Percentiles rank a stretch among this genome's conserved stretches.
phyloP scores from a whole-genome alignment of 371 early-diverging fungal species.

The Furculomyces boomerangus region DNA sequence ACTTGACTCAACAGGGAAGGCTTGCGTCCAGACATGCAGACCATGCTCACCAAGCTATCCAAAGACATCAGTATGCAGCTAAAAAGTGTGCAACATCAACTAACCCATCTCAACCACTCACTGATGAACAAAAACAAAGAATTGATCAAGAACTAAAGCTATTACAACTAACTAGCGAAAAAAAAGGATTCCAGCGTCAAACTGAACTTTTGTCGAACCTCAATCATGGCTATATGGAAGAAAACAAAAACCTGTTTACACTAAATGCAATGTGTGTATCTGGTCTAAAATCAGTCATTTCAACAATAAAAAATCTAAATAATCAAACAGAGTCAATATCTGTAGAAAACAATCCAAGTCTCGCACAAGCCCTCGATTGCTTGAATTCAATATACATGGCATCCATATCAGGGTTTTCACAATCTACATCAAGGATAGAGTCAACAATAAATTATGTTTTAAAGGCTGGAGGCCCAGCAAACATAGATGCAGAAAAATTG shows the following conservation, averaged over 20 bases:
- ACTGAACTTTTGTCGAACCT: constrained; percentile 25
- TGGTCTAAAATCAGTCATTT: constrained; percentile 12
- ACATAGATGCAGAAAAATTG: constrained; percentile 6
- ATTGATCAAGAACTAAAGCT: constrained; percentile 21
- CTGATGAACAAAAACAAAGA: constrained; percentile 24
- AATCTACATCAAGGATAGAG: constrained; percentile 23
- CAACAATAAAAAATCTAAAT: constrained; percentile 4
- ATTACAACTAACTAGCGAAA: constrained; percentile 18
- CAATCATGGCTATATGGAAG: constrained; percentile 17
- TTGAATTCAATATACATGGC: constrained; percentile 29
- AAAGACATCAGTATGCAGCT: constrained; percentile 17
- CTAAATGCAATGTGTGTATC: constrained; percentile 28
- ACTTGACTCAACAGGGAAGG: constrained; percentile 26
- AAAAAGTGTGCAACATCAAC: constrained; percentile 18
- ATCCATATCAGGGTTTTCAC: constrained; percentile 28
- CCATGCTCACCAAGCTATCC: constrained; percentile 20
- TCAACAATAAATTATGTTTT: constrained; percentile 13
- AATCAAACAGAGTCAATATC: not conserved
- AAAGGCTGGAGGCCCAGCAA: constrained; percentile 16
- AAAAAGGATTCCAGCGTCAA: constrained; percentile 14
- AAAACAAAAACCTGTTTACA: constrained; percentile 25
- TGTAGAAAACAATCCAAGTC: constrained; percentile 8
- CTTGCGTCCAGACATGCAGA: constrained; percentile 14
- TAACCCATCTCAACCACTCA: constrained; percentile 19
- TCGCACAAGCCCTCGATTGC: constrained; percentile 5